Evolutionary conservation across 768 basidiomycete genomes (phyloP).

Genomic region (Boletus pseudo-olivaceus): DNA sequence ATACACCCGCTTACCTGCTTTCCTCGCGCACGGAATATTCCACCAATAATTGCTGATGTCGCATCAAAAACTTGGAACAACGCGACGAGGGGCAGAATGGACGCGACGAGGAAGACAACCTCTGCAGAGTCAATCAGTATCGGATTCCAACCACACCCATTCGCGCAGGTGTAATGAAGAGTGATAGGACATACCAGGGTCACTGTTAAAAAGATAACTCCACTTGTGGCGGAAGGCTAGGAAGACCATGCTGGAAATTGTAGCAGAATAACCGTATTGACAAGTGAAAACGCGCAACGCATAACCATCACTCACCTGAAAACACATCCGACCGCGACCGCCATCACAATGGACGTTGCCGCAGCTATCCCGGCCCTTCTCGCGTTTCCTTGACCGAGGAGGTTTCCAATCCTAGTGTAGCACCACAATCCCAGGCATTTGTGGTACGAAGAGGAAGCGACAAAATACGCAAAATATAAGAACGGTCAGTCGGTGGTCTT

Average conservation of each 20-base stretch:
- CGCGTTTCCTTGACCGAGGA: slow-evolving; percentile 78
- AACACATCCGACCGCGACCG: slow-evolving; percentile 58
- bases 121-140: slow-evolving; percentile 30
- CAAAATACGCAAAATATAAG: neutral
- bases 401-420: slow-evolving; percentile 69
- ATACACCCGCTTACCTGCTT: slow-evolving; percentile 48
- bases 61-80: slow-evolving; percentile 88
- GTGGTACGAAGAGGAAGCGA: neutral
- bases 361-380: slow-evolving; percentile 69
- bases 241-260: slow-evolving; percentile 45
- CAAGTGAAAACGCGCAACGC: neutral
- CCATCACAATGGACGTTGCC: slow-evolving; percentile 61
- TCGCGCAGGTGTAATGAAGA: neutral
- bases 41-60: slow-evolving; percentile 59
- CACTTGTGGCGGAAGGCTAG: slow-evolving; percentile 60
- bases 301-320: slow-evolving; percentile 47
- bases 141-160: neutral
- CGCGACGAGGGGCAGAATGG: slow-evolving; percentile 71
- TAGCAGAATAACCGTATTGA: neutral
- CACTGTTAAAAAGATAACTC: slow-evolving; percentile 72
- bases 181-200: slow-evolving; percentile 42
- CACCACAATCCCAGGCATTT: neutral
- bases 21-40: slow-evolving; percentile 80
- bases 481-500: neutral
- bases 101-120: slow-evolving; percentile 47